Conservation (phyloP, 208 protist species). For the Acanthamoeba royreba region DNA sequence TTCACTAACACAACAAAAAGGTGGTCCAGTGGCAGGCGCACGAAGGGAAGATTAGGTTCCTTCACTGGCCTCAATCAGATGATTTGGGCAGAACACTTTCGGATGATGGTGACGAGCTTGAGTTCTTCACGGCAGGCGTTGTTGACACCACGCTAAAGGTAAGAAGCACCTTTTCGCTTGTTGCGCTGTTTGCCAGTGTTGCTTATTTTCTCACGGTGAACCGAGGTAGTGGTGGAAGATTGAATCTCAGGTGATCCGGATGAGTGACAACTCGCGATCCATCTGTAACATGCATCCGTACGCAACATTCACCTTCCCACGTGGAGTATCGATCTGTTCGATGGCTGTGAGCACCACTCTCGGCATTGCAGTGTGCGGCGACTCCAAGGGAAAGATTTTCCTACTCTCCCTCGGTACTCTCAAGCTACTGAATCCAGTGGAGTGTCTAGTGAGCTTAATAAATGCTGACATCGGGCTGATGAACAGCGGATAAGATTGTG, state of each 20-base stretch:
- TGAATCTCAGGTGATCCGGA: background rate
- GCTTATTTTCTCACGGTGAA: background rate
- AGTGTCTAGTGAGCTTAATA: background rate
- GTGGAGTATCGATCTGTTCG: background rate
- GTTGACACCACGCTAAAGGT: background rate
- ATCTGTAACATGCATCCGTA: no score
- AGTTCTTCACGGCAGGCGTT: background rate
- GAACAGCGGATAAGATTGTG: background rate
- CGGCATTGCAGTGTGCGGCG: constrained; percentile 1
- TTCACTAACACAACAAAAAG: background rate
- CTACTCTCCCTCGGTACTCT: background rate
- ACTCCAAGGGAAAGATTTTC: background rate
- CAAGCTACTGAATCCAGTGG: background rate
- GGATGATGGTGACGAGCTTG: background rate
- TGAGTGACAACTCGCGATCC: no score
- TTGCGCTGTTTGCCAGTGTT: background rate
- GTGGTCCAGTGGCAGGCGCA: background rate
- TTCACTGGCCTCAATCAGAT: background rate
- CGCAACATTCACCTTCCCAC: background rate
- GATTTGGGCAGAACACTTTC: background rate
- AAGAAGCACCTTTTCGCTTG: background rate
- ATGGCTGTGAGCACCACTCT: background rate
- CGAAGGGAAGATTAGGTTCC: background rate
- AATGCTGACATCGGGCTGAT: background rate
- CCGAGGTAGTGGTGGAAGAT: background rate